A percentile compares a stretch with the other conserved stretches of the same genome.
phyloP scores from a whole-genome alignment of 2,329 filamentous ascomycete species.

The Magnaporthiopsis poae region DNA sequence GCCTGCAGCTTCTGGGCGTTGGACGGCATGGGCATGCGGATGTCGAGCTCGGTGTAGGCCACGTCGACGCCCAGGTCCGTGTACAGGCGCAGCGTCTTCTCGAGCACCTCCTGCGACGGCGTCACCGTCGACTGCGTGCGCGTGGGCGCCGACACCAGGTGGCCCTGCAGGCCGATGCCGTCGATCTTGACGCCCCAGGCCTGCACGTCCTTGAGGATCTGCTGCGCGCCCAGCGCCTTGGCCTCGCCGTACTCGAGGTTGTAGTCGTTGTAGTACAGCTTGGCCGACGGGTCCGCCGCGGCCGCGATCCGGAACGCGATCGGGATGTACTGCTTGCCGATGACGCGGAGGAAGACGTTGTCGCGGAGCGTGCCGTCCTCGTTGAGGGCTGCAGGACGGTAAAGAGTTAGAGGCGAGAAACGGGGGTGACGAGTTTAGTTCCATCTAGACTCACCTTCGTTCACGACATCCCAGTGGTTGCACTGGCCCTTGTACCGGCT shows the following conservation, averaged over 20 bases:
- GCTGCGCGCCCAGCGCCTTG: conserved; percentile 25
- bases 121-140: conserved; percentile 25
- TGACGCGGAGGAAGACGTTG: conserved; percentile 34
- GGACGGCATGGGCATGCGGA: conserved; percentile 32
- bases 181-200: conserved; percentile 35
- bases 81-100: conserved; percentile 29
- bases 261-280: conserved; percentile 42
- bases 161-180: conserved; percentile 41
- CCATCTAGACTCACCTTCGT: conserved; percentile 27
- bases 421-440: too few species aligned
- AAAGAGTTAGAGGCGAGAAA: neutral
- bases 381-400: conserved; percentile 25
- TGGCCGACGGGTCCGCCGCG: conserved; percentile 34
- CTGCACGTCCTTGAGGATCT: conserved; percentile 23
- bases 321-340: conserved; percentile 40
- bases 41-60: conserved; percentile 44
- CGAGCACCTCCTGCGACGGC: conserved; percentile 21
- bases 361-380: conserved; percentile 38
- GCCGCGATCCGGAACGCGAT: conserved; percentile 39
- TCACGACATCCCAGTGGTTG: conserved; percentile 45
- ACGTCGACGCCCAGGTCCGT: conserved; percentile 35
- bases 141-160: conserved; percentile 32
- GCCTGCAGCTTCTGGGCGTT: conserved; percentile 26
- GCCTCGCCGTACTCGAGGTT: conserved; percentile 33
- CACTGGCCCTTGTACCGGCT: conserved; percentile 41